These are phyloP conservation scores for Crotalaria pallida DNA, from an alignment of 306 rosid genomes.

Conservation along the genomic window DNA sequence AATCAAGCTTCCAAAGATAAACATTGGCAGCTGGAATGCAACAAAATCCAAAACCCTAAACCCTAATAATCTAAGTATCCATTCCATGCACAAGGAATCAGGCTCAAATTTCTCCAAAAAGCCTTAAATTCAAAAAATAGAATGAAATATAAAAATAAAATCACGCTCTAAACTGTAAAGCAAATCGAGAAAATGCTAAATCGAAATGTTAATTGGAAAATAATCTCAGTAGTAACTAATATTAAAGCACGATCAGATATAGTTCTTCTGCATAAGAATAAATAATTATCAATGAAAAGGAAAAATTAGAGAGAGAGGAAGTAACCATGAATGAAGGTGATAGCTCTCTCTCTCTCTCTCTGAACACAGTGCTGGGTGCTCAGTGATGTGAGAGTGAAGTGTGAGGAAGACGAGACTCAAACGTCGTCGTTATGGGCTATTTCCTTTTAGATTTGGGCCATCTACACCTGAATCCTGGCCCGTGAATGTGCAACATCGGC, in stretches of 20 bases:
- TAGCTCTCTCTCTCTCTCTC: too few relatives aligned
- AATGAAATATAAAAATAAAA: neutral
- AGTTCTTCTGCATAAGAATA: neutral
- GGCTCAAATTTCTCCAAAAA: neutral
- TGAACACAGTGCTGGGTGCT: too few relatives aligned
- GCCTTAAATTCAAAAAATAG: neutral
- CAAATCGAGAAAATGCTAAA: conserved; percentile 3
- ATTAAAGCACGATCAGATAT: neutral
- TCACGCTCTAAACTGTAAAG: neutral
- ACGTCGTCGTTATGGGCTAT: neutral
- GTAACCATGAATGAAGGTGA: conserved; percentile 21
- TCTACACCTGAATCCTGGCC: neutral
- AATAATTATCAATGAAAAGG: neutral
- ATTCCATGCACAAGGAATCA: neutral
- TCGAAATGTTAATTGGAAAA: neutral
- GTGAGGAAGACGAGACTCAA: neutral
- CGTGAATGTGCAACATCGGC: neutral
- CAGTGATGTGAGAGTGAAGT: neutral
- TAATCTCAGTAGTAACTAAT: neutral
- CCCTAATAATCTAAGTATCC: conserved; percentile 13
- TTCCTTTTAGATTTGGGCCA: neutral
- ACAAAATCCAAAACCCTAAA: conserved; percentile 43
- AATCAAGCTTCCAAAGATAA: neutral
- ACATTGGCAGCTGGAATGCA: neutral
- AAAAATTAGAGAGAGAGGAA: neutral